These are phyloP conservation scores for Cucumis melo DNA, from an alignment of 306 rosid genomes.

Conservation along the genomic window DNA sequence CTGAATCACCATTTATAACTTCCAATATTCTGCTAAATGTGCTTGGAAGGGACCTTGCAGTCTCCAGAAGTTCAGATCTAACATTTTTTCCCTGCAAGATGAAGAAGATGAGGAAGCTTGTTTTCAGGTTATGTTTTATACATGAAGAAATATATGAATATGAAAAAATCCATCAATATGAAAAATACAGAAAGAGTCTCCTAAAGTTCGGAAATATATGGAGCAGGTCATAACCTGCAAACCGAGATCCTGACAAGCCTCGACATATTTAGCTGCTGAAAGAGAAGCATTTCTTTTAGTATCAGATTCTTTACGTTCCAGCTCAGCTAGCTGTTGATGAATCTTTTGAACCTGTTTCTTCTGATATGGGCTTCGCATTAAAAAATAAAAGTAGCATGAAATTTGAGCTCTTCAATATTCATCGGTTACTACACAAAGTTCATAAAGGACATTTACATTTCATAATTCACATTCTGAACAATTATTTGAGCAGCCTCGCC, in stretches of 20 bases:
- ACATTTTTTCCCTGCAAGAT: slow-evolving; percentile 65
- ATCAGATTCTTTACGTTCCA: slow-evolving; percentile 93
- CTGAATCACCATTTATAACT: slow-evolving; percentile 47
- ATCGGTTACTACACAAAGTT: neutral
- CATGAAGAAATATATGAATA: neutral
- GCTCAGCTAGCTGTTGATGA: slow-evolving; percentile 81
- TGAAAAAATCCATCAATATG: neutral
- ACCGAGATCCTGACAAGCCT: slow-evolving; percentile 98
- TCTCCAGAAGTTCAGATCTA: slow-evolving; percentile 71
- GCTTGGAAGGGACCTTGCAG: slow-evolving; percentile 72
- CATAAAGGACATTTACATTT: slow-evolving; percentile 48
- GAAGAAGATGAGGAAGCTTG: slow-evolving; percentile 4
- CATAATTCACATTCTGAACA: slow-evolving; percentile 82
- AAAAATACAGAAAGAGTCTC: neutral
- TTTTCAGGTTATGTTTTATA: neutral
- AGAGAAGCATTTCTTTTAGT: slow-evolving; percentile 70
- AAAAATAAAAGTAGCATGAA: slow-evolving; percentile 5
- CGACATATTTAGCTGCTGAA: slow-evolving; percentile 63
- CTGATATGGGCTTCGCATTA: slow-evolving; percentile 63
- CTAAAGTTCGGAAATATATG: neutral
- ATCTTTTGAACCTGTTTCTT: slow-evolving; percentile 88
- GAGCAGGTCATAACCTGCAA: slow-evolving; percentile 53
- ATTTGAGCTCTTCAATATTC: neutral
- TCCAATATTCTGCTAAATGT: slow-evolving; percentile 62
- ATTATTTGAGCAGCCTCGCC: slow-evolving; percentile 90